phyloP scores from a whole-genome alignment of 768 basidiomycete genomes.

The Collybia sordida region DNA sequence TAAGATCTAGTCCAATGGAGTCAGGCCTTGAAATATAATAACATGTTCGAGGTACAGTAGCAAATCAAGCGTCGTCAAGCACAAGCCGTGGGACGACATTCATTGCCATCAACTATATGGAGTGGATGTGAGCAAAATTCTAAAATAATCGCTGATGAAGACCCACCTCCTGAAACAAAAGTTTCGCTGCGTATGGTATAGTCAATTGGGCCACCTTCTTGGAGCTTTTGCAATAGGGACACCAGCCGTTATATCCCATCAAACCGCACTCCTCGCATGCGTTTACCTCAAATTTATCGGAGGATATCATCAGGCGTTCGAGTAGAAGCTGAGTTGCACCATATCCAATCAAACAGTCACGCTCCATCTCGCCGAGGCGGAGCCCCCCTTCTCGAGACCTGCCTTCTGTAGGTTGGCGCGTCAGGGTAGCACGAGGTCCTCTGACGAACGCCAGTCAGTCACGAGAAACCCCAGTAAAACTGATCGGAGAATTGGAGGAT shows the following conservation, averaged over 20 bases:
- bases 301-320: conserved; percentile 98
- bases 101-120: conserved; percentile 91
- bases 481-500: conserved; percentile 3
- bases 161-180: conserved; percentile 85
- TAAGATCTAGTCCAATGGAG: no score
- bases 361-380: conserved; percentile 98
- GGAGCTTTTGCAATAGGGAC: conserved; percentile 96
- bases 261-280: conserved; percentile 94
- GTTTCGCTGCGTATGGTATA: conserved; percentile 94
- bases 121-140: background rate
- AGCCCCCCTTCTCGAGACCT: conserved; percentile 96
- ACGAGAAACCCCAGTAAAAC: conserved; percentile 1
- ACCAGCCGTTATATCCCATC: conserved; percentile 95
- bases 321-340: conserved; percentile 97
- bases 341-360: conserved; percentile 96
- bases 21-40: background rate
- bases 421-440: conserved; percentile 94
- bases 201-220: conserved; percentile 95
- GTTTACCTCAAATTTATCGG: conserved; percentile 96
- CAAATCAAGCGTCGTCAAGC: conserved; percentile 69
- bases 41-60: background rate
- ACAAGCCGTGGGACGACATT: conserved; percentile 90
- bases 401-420: conserved; percentile 97
- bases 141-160: background rate
- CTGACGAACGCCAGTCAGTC: conserved; percentile 35